A percentile compares a stretch with the other conserved stretches of the same genome.
These are phyloP conservation scores for Pyricularia sp. DNA, from an alignment of 2,329 filamentous ascomycete genomes.

Conservation along the genomic window DNA sequence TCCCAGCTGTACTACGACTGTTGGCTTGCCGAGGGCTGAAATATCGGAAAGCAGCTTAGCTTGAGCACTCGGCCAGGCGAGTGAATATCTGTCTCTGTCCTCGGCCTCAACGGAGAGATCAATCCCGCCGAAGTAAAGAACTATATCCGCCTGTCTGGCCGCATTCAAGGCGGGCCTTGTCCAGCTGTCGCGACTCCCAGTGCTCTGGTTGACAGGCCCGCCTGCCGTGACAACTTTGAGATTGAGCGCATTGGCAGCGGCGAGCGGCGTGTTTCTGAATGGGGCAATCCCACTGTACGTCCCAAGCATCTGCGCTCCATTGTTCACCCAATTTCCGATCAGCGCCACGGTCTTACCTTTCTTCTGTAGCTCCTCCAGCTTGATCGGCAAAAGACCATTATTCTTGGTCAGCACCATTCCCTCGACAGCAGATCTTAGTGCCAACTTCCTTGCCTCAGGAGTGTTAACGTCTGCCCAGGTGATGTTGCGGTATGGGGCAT, in stretches of 20 bases:
- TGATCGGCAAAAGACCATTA: conserved; percentile 34
- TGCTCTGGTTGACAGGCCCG: conserved; percentile 8
- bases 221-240: not conserved
- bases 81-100: conserved; percentile 32
- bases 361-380: conserved; percentile 19
- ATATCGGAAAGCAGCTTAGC: conserved; percentile 34
- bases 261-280: conserved; percentile 39
- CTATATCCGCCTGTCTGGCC: conserved; percentile 32
- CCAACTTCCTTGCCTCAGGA: conserved; percentile 37
- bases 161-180: conserved; percentile 20
- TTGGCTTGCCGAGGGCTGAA: conserved; percentile 28
- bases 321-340: conserved; percentile 45
- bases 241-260: conserved; percentile 28
- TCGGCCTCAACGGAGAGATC: conserved; percentile 39
- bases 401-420: conserved; percentile 41
- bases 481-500: conserved; percentile 33
- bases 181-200: conserved; percentile 16
- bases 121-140: conserved; percentile 44
- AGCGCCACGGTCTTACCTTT: conserved; percentile 32
- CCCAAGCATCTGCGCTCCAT: conserved; percentile 42
- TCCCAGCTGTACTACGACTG: conserved; percentile 37
- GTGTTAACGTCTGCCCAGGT: conserved; percentile 42
- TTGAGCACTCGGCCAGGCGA: conserved; percentile 40
- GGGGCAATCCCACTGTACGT: conserved; percentile 45
- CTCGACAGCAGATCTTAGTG: conserved; percentile 37